A percentile compares a stretch with the other conserved stretches of the same genome.
Evolutionary conservation across 2,329 filamentous ascomycete species (phyloP).

Genomic region (Magnaporthales sp.): DNA sequence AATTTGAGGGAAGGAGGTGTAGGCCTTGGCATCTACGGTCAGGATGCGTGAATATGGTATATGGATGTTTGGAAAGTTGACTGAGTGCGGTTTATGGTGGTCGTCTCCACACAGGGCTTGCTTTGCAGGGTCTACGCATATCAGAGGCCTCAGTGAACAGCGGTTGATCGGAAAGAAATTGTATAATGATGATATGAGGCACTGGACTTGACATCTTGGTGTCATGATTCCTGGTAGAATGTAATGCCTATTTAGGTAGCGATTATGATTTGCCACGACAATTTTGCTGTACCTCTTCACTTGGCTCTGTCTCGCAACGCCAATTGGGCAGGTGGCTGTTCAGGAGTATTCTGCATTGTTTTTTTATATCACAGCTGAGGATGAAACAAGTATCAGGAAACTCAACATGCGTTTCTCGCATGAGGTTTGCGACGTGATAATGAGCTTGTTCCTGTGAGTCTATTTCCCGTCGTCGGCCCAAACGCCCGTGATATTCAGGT

Average conservation of each 20-base stretch:
- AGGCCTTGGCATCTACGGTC: constrained; percentile 43
- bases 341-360: no score
- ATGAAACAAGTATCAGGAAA: no score
- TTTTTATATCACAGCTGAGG: no score
- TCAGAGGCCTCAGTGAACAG: neutral
- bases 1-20: constrained; percentile 30
- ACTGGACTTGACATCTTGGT: neutral
- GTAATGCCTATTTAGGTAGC: neutral
- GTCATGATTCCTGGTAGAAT: neutral
- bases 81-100: neutral
- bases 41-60: constrained; percentile 9
- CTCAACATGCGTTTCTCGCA: no score
- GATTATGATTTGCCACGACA: neutral
- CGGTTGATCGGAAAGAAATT: neutral
- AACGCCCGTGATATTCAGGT: no score
- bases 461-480: no score
- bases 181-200: neutral
- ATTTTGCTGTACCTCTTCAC: neutral
- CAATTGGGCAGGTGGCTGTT: no score
- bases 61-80: neutral
- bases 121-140: neutral
- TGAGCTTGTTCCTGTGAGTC: no score
- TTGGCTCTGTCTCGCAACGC: no score
- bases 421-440: no score
- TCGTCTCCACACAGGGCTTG: neutral